Evolutionary conservation across 148 eudicot species (phyloP), one percentile per base, ranked within the genome.

Genomic region (Cornus controversa): DNA sequence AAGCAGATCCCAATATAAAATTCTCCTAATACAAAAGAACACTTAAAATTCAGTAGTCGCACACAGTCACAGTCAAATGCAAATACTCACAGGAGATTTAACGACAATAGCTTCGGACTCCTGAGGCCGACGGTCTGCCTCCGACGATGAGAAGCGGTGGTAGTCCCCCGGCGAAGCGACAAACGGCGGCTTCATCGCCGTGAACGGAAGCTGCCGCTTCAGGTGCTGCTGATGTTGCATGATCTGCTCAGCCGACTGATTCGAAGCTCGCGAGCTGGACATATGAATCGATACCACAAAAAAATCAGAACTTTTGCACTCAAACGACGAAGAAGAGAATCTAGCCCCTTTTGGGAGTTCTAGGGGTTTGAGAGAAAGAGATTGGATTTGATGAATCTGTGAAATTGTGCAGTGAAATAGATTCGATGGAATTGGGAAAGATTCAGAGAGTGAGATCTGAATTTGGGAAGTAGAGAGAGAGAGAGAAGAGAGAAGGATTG

Each of bases 151-250:
- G 76, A 94, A 94, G 75, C 86, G 90, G 81, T 90, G 93, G 80
- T 94, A 90, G 77, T 94, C 94, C 2, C 86, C 86, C 20, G 50
- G 50, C 10, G 50, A 45, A 0, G 50, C 50, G 1, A 3, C 57
- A 36, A 82, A 80, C 28, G 96, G 92, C 82, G 97, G 92, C 80
- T 87, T 93, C 85, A 87, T 82, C 42, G 92, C 74, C n/a, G 90
- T 71, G 71, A 89, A 86, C 0, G 89, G 83, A 62, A 85, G 82
- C 83, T 89, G 91, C 3, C 91, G 85, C 72, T 83, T 84, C 15
- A 75, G 64, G 67, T 78, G 79, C 23, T 77, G 63, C 42, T 66
- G 70, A 69, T 66, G 79, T 23, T 74, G 85, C 81, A 78, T 79
- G 66, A 86, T 81, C 72, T 74, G 82, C 65, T 54, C 71, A 20